These are phyloP conservation scores for Claviceps citrina DNA, from an alignment of 2,329 filamentous ascomycete species.

Conservation along the genomic window DNA sequence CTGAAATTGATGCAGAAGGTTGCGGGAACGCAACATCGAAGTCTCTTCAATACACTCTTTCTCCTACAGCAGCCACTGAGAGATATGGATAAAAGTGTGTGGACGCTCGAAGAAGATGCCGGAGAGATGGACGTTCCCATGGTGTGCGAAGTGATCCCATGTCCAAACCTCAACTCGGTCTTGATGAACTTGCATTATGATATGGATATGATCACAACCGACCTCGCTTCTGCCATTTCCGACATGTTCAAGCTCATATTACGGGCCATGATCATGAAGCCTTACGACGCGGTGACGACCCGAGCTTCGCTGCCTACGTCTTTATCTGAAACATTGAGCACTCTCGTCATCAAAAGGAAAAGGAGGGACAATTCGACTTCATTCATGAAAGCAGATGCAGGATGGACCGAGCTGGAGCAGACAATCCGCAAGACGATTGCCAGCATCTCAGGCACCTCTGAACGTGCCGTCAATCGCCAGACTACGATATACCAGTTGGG, in stretches of 20 bases:
- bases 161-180: slow-evolving; percentile 34
- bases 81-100: slow-evolving; percentile 38
- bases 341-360: slow-evolving; percentile 11
- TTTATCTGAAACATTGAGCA: slow-evolving; percentile 7
- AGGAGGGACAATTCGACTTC: slow-evolving; percentile 6
- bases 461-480: slow-evolving; percentile 34
- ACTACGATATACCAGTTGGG: slow-evolving; percentile 80
- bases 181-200: slow-evolving; percentile 49
- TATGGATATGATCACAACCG: slow-evolving; percentile 21
- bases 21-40: slow-evolving; percentile 25
- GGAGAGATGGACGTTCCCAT: slow-evolving; percentile 60
- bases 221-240: slow-evolving; percentile 14
- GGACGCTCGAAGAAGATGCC: slow-evolving; percentile 40
- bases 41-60: slow-evolving; percentile 66
- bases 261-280: slow-evolving; percentile 12
- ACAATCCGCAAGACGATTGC: slow-evolving; percentile 41
- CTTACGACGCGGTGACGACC: slow-evolving; percentile 9
- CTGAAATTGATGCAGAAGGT: slow-evolving; percentile 53
- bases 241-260: slow-evolving; percentile 19
- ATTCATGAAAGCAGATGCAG: slow-evolving; percentile 9
- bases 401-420: slow-evolving; percentile 37
- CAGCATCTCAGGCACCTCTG: slow-evolving; percentile 37
- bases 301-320: background rate
- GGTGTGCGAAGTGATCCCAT: slow-evolving; percentile 58
- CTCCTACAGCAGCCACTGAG: slow-evolving; percentile 56